Percentiles rank a stretch among this genome's conserved stretches.
Conservation (phyloP, 371 early-diverging fungal genomes). For the Rhizopus stolonifer region DNA sequence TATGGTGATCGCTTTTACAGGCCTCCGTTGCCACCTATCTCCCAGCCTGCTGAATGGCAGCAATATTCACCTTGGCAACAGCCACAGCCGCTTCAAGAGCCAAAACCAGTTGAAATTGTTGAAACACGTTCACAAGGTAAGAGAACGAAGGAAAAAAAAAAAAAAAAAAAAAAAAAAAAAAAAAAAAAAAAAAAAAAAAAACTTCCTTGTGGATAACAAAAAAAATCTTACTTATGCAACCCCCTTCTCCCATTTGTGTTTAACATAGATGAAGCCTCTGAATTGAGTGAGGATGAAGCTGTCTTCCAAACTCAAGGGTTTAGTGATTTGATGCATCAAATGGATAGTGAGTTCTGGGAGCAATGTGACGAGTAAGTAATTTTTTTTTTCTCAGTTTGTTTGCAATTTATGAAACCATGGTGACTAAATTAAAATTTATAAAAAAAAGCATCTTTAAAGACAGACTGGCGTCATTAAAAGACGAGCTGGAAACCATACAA, state of each 20-base stretch:
- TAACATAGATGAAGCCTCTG: conserved; percentile 19
- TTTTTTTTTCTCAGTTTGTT: neutral
- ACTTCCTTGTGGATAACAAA: neutral
- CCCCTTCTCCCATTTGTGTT: no score
- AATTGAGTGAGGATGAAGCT: conserved; percentile 22
- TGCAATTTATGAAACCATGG: neutral
- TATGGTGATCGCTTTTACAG: conserved; percentile 9
- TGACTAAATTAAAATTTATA: neutral
- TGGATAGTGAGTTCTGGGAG: conserved; percentile 35
- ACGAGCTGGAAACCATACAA: conserved; percentile 28
- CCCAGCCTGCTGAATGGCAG: neutral
- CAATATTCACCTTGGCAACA: neutral
- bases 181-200: conserved; percentile 1
- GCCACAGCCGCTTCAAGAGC: conserved; percentile 1
- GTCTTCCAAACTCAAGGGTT: conserved; percentile 29
- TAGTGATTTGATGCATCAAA: conserved; percentile 28
- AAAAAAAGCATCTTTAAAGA: neutral
- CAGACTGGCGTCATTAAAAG: conserved; percentile 14
- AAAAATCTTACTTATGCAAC: neutral
- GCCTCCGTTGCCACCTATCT: conserved; percentile 6
- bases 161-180: conserved; percentile 6
- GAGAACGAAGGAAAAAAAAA: neutral
- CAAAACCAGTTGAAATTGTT: neutral
- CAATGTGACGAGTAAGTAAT: conserved; percentile 30
- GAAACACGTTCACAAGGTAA: conserved; percentile 1